These are phyloP conservation scores for Cydonia oblonga DNA, from an alignment of 331 rosid genomes.

Conservation along the genomic window DNA sequence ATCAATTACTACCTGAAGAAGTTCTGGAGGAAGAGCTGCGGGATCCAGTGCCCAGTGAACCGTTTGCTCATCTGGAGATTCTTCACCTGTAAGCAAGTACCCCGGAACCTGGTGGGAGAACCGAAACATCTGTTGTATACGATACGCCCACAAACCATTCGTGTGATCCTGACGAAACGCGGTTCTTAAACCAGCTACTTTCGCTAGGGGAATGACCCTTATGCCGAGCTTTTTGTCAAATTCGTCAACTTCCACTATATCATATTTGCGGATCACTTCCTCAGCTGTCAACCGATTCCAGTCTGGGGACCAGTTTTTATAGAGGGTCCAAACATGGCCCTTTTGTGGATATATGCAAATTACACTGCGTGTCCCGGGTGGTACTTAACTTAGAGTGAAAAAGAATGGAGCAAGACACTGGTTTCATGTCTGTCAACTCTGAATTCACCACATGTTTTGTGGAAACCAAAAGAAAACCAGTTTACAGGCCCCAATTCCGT, in stretches of 20 bases:
- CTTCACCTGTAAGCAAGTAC: conserved; percentile 14
- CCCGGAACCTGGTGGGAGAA: conserved; percentile 17
- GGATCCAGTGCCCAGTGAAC: conserved; percentile 21
- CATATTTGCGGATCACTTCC: too few species aligned
- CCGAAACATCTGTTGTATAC: conserved; percentile 13
- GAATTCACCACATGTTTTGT: too few species aligned
- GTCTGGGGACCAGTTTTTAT: not conserved
- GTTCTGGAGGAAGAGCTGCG: conserved; percentile 12
- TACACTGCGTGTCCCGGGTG: not conserved
- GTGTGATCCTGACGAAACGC: conserved; percentile 1
- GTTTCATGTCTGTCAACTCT: too few species aligned
- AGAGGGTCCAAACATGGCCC: not conserved
- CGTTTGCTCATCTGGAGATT: conserved; percentile 8
- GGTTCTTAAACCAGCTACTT: conserved; percentile 19
- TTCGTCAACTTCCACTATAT: not conserved
- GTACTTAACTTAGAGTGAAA: too few species aligned
- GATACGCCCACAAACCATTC: not conserved
- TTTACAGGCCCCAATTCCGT: too few species aligned
- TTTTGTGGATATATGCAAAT: not conserved
- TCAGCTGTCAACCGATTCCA: not conserved
- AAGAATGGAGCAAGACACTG: too few species aligned
- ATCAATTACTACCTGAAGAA: conserved; percentile 8
- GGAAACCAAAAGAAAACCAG: too few species aligned
- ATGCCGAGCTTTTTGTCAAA: not conserved
- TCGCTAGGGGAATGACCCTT: conserved; percentile 14